phyloP scores from a whole-genome alignment of 2,329 filamentous ascomycete genomes.

The Aspergillus carbonarius region DNA sequence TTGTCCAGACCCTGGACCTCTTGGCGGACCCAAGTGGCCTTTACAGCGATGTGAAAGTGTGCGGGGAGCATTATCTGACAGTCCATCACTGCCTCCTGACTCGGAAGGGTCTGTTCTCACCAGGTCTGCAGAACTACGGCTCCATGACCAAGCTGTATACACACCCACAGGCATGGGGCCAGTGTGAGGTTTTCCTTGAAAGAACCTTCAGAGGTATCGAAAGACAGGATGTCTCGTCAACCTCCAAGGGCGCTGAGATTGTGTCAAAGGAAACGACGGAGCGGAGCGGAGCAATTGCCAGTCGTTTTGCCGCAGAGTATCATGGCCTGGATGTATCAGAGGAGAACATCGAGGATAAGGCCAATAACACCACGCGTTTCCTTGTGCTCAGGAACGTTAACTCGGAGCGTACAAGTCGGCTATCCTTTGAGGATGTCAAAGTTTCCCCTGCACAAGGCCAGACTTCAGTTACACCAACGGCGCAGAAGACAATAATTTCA shows the following conservation, averaged over 20 bases:
- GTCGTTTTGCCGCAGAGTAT: conserved; percentile 67
- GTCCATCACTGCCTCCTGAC: conserved; percentile 85
- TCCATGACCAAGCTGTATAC: conserved; percentile 78
- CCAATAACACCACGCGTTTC: conserved; percentile 50
- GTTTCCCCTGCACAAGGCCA: conserved; percentile 4
- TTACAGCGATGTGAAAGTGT: conserved; percentile 71
- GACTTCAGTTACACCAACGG: background rate
- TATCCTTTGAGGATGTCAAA: conserved; percentile 20
- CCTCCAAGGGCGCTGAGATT: conserved; percentile 79
- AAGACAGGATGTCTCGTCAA: conserved; percentile 79
- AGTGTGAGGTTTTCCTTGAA: conserved; percentile 75
- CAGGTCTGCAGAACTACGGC: conserved; percentile 43
- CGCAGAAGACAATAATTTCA: conserved; percentile 66
- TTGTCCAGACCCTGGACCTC: conserved; percentile 85
- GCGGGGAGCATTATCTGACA: conserved; percentile 79
- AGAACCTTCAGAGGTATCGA: conserved; percentile 71
- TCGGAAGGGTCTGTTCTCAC: conserved; percentile 26
- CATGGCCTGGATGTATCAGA: conserved; percentile 67
- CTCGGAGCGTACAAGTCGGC: conserved; percentile 24
- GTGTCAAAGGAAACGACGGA: conserved; percentile 59
- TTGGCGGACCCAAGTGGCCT: conserved; percentile 69
- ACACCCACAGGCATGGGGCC: conserved; percentile 93
- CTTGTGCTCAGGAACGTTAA: conserved; percentile 42
- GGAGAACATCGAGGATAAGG: conserved; percentile 48
- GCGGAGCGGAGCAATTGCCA: conserved; percentile 74